phyloP scores from a whole-genome alignment of 2,329 filamentous ascomycete species.

The Cephalotrichum gorgonifer region DNA sequence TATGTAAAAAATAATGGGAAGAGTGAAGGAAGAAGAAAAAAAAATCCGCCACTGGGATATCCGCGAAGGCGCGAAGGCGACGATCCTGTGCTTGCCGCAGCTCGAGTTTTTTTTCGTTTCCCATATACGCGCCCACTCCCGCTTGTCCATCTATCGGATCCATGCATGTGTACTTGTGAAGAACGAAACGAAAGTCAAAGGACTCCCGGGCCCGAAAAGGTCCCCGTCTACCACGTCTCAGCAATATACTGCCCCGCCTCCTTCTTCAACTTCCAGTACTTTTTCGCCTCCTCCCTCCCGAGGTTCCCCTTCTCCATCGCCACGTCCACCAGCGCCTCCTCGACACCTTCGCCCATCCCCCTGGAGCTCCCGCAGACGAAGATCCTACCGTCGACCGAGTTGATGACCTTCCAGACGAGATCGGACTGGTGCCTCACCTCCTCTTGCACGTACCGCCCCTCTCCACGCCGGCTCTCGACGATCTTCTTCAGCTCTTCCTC shows the following conservation, averaged over 20 bases:
- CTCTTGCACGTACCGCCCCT: conserved; percentile 90
- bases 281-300: conserved; percentile 66
- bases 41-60: background rate
- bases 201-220: background rate
- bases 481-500: conserved; percentile 79
- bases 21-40: background rate
- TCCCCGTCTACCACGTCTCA: conserved; percentile 52
- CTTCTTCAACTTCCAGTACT: conserved; percentile 89
- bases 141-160: background rate
- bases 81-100: background rate
- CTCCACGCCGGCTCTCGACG: conserved; percentile 63
- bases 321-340: conserved; percentile 76
- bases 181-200: background rate
- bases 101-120: background rate
- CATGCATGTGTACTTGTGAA: background rate
- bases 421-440: conserved; percentile 87
- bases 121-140: background rate
- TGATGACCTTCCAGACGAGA: conserved; percentile 97
- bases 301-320: conserved; percentile 89
- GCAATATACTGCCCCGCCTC: conserved; percentile 92
- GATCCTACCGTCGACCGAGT: conserved; percentile 86
- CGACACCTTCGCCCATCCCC: conserved; percentile 96
- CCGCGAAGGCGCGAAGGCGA: background rate
- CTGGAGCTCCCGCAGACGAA: conserved; percentile 94
- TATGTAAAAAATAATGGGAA: background rate